Percentiles rank a stretch among this genome's conserved stretches.
phyloP scores from a whole-genome alignment of 768 basidiomycete species.

The Suillus sp. region DNA sequence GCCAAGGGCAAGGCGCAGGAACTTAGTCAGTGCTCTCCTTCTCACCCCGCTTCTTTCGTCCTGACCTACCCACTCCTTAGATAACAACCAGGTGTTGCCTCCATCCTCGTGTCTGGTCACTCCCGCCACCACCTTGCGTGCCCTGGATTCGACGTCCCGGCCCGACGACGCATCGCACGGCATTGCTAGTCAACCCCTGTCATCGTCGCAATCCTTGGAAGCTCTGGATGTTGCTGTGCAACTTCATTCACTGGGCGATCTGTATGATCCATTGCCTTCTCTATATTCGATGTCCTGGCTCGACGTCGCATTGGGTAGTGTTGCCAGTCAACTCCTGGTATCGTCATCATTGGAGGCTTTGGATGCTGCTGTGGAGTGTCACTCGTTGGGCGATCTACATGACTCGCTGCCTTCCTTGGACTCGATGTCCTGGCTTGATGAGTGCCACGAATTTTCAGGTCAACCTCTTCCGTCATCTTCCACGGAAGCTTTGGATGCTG shows the following conservation, averaged over 20 bases:
- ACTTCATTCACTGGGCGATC: background rate
- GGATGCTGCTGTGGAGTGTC: background rate
- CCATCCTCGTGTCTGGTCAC: background rate
- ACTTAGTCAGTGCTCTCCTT: background rate
- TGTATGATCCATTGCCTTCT: background rate
- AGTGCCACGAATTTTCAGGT: background rate
- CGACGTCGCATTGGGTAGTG: background rate
- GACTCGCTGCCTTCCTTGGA: background rate
- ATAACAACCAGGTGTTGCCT: conserved; percentile 2
- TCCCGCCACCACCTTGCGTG: background rate
- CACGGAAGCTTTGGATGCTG: conserved; percentile 1
- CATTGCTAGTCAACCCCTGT: background rate
- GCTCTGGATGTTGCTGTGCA: conserved; percentile 3
- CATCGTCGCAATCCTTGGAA: background rate
- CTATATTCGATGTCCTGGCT: conserved; percentile 2
- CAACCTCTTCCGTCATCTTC: background rate
- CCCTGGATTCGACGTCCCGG: background rate
- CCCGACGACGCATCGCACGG: background rate
- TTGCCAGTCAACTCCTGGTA: background rate
- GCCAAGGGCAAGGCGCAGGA: background rate
- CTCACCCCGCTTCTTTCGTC: background rate
- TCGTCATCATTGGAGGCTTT: background rate
- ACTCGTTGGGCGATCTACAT: background rate
- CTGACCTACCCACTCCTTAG: background rate
- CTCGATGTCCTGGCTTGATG: conserved; percentile 7